Evolutionary conservation across 208 protist genomes (phyloP).

Genomic region (Tetramitus jugosus): DNA sequence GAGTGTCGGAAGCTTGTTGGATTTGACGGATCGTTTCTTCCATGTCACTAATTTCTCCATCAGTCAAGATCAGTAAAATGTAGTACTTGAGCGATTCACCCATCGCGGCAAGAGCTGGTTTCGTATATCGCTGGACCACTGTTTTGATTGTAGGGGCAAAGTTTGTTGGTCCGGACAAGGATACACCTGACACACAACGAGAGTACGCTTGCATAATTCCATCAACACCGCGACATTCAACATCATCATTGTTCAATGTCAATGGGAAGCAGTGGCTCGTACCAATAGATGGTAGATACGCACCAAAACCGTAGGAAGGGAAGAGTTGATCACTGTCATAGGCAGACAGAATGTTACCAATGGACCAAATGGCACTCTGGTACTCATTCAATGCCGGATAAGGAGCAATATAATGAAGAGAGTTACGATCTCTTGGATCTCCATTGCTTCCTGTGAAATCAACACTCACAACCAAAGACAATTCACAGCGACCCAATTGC

Average conservation of each 20-base stretch:
- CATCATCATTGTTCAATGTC: not conserved
- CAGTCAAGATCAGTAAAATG: conserved; percentile 28
- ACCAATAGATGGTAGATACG: conserved; percentile 31
- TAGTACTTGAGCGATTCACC: conserved; percentile 16
- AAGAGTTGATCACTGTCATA: not conserved
- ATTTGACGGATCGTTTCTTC: conserved; percentile 61
- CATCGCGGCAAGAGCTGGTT: no score
- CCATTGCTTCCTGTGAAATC: conserved; percentile 35
- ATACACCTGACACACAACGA: conserved; percentile 37
- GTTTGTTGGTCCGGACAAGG: conserved; percentile 29
- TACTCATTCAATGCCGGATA: not conserved
- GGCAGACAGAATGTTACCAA: not conserved
- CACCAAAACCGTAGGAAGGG: conserved; percentile 37
- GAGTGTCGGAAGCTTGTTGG: conserved; percentile 54
- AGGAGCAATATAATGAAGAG: conserved; percentile 28
- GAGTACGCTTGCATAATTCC: conserved; percentile 29
- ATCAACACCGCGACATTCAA: conserved; percentile 14
- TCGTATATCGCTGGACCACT: conserved; percentile 8
- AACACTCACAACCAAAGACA: conserved; percentile 23
- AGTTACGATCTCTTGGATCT: conserved; percentile 28
- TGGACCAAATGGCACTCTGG: not conserved
- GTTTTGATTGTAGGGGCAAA: conserved; percentile 8
- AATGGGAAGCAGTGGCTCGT: conserved; percentile 30
- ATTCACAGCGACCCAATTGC: not conserved
- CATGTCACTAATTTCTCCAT: conserved; percentile 65